phyloP scores from a whole-genome alignment of 176 grass and related monocot genomes.

The Chrysopogon serrulatus region DNA sequence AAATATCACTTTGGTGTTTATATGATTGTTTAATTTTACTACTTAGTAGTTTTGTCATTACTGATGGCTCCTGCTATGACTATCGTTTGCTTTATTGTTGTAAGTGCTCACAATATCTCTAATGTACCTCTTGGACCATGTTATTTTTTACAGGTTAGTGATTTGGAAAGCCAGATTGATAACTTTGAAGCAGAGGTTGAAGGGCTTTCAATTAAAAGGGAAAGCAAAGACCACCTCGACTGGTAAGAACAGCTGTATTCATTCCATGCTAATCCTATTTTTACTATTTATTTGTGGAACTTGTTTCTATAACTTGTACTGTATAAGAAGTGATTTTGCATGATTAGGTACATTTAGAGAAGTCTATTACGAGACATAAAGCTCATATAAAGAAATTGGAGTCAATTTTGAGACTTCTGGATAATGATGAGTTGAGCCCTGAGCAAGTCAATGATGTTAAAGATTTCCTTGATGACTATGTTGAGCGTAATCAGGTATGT shows the following conservation, averaged over 20 bases:
- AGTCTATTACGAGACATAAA: slow-evolving; percentile 88
- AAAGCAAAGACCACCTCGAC: slow-evolving; percentile 79
- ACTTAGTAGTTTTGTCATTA: slow-evolving; percentile 8
- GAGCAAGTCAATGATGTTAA: slow-evolving; percentile 97
- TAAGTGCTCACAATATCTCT: neutral
- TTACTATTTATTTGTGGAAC: neutral
- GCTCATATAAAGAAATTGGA: slow-evolving; percentile 98
- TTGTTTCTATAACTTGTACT: slow-evolving; percentile 11
- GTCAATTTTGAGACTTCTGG: slow-evolving; percentile 93
- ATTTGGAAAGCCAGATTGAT: slow-evolving; percentile 97
- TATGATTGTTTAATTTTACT: slow-evolving; percentile 14
- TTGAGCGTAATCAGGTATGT: slow-evolving; percentile 91
- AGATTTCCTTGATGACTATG: slow-evolving; percentile 98
- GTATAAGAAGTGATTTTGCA: slow-evolving; percentile 24
- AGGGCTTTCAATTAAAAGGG: slow-evolving; percentile 98
- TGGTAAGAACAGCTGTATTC: slow-evolving; percentile 51
- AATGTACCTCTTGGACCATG: neutral
- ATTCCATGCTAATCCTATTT: slow-evolving; percentile 20
- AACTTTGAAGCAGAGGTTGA: slow-evolving; percentile 97
- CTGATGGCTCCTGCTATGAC: slow-evolving; percentile 10
- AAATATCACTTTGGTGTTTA: neutral
- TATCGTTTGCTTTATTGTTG: neutral
- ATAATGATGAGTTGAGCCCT: slow-evolving; percentile 98
- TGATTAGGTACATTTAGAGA: slow-evolving; percentile 89
- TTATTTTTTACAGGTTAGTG: slow-evolving; percentile 62